These are phyloP conservation scores for Phytophthora constricta DNA, from an alignment of 352 stramenopile species.

Conservation along the genomic window DNA sequence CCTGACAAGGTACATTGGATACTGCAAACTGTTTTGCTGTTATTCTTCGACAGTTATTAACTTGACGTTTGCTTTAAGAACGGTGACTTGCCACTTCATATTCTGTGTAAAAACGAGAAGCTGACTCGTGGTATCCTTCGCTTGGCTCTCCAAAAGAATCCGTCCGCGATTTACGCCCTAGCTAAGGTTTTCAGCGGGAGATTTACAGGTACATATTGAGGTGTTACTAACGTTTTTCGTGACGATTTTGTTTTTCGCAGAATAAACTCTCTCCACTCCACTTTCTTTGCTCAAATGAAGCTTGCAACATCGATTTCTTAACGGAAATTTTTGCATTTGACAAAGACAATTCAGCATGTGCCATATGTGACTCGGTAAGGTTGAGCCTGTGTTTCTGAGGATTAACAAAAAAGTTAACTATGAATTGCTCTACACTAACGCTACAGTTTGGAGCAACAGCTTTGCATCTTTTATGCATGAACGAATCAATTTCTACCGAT, in stretches of 20 bases:
- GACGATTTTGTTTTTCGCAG: slow-evolving; percentile 21
- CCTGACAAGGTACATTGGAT: slow-evolving; percentile 23
- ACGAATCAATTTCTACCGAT: slow-evolving; percentile 47
- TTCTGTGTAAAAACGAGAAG: slow-evolving; percentile 53
- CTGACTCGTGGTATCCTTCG: slow-evolving; percentile 41
- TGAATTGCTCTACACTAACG: background rate
- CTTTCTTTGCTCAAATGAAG: slow-evolving; percentile 58
- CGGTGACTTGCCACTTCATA: slow-evolving; percentile 60
- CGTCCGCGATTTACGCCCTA: slow-evolving; percentile 35
- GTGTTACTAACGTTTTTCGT: background rate
- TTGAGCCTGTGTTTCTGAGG: too few species aligned
- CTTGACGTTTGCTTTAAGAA: too few species aligned
- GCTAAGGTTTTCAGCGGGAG: slow-evolving; percentile 40
- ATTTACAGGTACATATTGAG: too few species aligned
- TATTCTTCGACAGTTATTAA: too few species aligned
- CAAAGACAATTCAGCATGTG: slow-evolving; percentile 34
- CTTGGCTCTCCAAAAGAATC: slow-evolving; percentile 35
- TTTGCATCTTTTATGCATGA: slow-evolving; percentile 75
- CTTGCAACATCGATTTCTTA: slow-evolving; percentile 46
- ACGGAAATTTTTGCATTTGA: slow-evolving; percentile 48
- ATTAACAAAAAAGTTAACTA: background rate
- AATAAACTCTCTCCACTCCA: slow-evolving; percentile 54
- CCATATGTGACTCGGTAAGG: too few species aligned
- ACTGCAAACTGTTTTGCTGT: background rate
- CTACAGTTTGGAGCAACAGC: slow-evolving; percentile 63